Conservation (phyloP, 768 basidiomycete genomes). For the Kwoniella europaea region DNA sequence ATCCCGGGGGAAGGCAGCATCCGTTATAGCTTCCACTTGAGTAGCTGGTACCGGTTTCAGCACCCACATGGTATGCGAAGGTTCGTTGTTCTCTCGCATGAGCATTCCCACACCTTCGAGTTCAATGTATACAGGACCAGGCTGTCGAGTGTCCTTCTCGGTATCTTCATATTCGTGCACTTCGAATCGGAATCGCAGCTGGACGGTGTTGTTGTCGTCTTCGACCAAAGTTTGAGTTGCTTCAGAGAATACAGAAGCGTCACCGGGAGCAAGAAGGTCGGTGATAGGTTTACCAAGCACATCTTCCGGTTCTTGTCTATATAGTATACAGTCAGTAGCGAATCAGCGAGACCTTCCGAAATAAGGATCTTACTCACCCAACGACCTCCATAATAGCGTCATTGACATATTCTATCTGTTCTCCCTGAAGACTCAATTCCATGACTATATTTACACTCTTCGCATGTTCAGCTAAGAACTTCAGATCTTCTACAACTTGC, state of each 20-base stretch:
- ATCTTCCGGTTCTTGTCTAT: slow-evolving; percentile 80
- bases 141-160: slow-evolving; percentile 48
- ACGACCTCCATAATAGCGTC: slow-evolving; percentile 93
- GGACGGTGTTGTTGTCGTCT: slow-evolving; percentile 92
- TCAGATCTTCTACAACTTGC: slow-evolving; percentile 84
- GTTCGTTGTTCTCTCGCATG: slow-evolving; percentile 87
- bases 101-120: slow-evolving; percentile 99
- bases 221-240: slow-evolving; percentile 82
- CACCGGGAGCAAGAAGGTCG: slow-evolving; percentile 74
- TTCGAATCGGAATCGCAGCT: slow-evolving; percentile 84
- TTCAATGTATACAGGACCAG: slow-evolving; percentile 65
- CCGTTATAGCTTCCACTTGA: slow-evolving; percentile 30
- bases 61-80: slow-evolving; percentile 98
- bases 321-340: slow-evolving; percentile 23
- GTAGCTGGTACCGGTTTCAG: slow-evolving; percentile 66
- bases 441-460: slow-evolving; percentile 95
- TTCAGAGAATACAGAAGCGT: slow-evolving; percentile 81
- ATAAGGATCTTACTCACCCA: slow-evolving; percentile 49
- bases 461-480: slow-evolving; percentile 88
- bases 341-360: slow-evolving; percentile 62
- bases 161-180: slow-evolving; percentile 68
- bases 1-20: slow-evolving; percentile 66
- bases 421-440: slow-evolving; percentile 90
- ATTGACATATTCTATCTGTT: slow-evolving; percentile 93
- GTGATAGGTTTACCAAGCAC: slow-evolving; percentile 81